Evolutionary conservation across 2,329 filamentous ascomycete species (phyloP).

Genomic region (Madurella fahalii): DNA sequence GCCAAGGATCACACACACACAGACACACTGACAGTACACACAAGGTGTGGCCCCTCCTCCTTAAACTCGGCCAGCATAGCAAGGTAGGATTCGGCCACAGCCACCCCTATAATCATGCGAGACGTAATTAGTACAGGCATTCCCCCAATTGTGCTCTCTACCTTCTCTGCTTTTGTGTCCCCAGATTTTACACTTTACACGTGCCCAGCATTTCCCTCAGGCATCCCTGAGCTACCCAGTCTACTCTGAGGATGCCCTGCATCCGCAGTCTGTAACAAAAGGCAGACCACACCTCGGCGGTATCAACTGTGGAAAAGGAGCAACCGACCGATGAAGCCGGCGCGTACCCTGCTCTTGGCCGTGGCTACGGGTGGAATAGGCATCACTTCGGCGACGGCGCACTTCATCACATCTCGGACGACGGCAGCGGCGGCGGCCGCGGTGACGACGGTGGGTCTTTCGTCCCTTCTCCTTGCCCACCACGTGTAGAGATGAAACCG

Average conservation of each 20-base stretch:
- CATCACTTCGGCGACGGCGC: conserved; percentile 1
- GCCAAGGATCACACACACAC: too few relatives aligned
- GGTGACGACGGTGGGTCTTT: background rate
- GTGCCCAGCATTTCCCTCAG: too few relatives aligned
- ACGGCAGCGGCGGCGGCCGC: background rate
- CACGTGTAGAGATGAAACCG: background rate
- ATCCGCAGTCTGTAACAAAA: background rate
- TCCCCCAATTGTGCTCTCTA: too few relatives aligned
- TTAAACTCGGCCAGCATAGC: too few relatives aligned
- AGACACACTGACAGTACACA: too few relatives aligned
- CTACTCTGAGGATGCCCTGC: background rate
- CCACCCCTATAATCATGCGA: too few relatives aligned
- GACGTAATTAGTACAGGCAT: too few relatives aligned
- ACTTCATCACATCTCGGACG: conserved; percentile 3
- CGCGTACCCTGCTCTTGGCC: conserved; percentile 4
- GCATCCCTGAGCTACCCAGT: background rate
- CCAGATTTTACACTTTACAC: too few relatives aligned
- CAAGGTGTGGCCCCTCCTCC: too few relatives aligned
- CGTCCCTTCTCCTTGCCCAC: background rate
- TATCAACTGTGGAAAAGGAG: background rate
- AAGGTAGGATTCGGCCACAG: too few relatives aligned
- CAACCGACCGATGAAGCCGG: conserved; percentile 13
- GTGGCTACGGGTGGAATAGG: background rate
- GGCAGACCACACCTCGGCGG: background rate
- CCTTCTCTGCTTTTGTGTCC: too few relatives aligned